phyloP scores from a whole-genome alignment of 2,329 filamentous ascomycete species.

The Teratosphaeria zuluensis region DNA sequence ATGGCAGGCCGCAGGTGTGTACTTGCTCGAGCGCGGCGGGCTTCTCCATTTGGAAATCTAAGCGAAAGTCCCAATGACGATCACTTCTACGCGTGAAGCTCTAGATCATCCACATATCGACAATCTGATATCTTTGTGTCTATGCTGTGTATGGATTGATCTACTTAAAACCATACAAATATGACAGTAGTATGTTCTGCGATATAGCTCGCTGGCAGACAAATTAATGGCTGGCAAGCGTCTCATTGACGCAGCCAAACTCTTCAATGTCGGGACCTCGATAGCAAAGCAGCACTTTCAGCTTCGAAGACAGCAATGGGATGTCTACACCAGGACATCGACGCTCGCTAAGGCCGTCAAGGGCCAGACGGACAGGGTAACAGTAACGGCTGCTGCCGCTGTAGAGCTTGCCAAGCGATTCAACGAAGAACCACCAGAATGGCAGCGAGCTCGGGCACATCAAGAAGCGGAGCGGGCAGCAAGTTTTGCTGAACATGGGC shows the following conservation, averaged over 20 bases:
- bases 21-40: background rate
- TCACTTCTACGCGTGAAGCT: background rate
- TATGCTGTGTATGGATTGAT: background rate
- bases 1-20: no score
- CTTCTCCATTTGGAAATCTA: background rate
- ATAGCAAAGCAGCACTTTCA: conserved; percentile 46
- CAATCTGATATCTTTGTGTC: no score
- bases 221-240: conserved; percentile 40
- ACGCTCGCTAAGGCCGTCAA: conserved; percentile 54
- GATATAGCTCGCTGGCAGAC: background rate
- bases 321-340: conserved; percentile 55
- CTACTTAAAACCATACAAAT: background rate
- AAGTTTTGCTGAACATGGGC: conserved; percentile 2
- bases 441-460: conserved; percentile 7
- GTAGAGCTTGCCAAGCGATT: conserved; percentile 49
- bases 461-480: conserved; percentile 4
- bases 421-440: conserved; percentile 38
- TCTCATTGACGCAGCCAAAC: conserved; percentile 41
- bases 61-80: background rate
- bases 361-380: conserved; percentile 51
- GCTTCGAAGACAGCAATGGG: conserved; percentile 51
- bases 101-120: background rate
- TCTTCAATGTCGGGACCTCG: conserved; percentile 38
- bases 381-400: conserved; percentile 52
- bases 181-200: background rate